Percentiles rank a stretch among this genome's conserved stretches.
Conservation (phyloP, 306 rosid species). For the Vigna radiata region DNA sequence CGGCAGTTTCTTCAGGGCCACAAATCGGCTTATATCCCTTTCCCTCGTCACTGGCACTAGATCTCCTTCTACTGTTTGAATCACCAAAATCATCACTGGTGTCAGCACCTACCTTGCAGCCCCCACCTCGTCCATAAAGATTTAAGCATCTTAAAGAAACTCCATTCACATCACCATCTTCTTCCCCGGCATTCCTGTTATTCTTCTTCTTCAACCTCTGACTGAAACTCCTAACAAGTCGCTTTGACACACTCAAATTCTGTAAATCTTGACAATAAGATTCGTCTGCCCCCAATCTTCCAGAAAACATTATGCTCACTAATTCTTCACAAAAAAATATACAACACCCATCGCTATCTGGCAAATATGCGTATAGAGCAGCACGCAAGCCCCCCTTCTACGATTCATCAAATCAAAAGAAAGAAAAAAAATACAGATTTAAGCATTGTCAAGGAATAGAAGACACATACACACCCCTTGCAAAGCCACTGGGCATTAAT, state of each 20-base stretch:
- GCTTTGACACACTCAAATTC: constrained; percentile 79
- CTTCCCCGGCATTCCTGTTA: constrained; percentile 64
- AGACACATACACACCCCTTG: constrained; percentile 31
- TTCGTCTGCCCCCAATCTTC: constrained; percentile 64
- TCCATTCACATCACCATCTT: constrained; percentile 68
- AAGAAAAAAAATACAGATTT: constrained; percentile 25
- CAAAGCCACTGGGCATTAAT: not conserved
- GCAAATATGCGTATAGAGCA: constrained; percentile 38
- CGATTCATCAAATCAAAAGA: constrained; percentile 42
- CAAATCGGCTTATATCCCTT: constrained; percentile 78
- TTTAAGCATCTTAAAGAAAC: constrained; percentile 79
- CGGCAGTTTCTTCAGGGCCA: constrained; percentile 70
- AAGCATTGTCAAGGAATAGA: constrained; percentile 33
- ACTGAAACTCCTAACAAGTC: constrained; percentile 89
- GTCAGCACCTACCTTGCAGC: constrained; percentile 99
- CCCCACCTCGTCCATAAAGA: constrained; percentile 86
- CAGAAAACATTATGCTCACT: constrained; percentile 66
- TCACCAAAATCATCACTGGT: constrained; percentile 83
- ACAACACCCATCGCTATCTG: constrained; percentile 50
- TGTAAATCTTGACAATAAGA: constrained; percentile 65
- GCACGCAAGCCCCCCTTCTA: constrained; percentile 45
- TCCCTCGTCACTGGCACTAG: constrained; percentile 90
- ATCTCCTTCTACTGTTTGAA: constrained; percentile 79
- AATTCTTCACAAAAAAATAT: constrained; percentile 45
- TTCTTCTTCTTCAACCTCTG: constrained; percentile 83